A percentile compares a stretch with the other conserved stretches of the same genome.
These are phyloP conservation scores for Pisolithus marmoratus DNA, from an alignment of 768 basidiomycete species.

Conservation along the genomic window DNA sequence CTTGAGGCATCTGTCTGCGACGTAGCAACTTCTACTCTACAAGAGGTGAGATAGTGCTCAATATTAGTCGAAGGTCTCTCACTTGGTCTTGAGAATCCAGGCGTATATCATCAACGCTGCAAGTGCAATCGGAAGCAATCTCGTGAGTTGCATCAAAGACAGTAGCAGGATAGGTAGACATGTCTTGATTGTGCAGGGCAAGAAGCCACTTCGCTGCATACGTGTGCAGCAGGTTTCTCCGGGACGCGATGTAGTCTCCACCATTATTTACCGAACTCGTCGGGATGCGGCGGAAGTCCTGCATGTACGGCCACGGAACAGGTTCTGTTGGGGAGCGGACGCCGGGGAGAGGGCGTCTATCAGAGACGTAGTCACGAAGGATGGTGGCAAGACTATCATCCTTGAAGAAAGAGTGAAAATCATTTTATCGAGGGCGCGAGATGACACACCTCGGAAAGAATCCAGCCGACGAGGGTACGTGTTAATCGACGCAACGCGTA, in stretches of 20 bases:
- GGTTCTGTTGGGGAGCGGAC: slow-evolving; percentile 42
- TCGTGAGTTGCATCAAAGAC: slow-evolving; percentile 52
- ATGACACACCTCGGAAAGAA: slow-evolving; percentile 58
- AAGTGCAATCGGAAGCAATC: slow-evolving; percentile 24
- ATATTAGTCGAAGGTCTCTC: background rate
- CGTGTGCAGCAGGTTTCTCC: slow-evolving; percentile 45
- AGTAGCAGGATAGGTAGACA: slow-evolving; percentile 43
- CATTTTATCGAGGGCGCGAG: background rate
- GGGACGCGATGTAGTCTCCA: slow-evolving; percentile 61
- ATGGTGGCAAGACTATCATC: slow-evolving; percentile 63
- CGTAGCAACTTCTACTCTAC: slow-evolving; percentile 3
- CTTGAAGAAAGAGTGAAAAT: slow-evolving; percentile 28
- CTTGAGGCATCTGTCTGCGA: slow-evolving; percentile 42
- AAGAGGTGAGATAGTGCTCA: background rate
- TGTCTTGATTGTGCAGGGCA: slow-evolving; percentile 60
- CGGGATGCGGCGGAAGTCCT: slow-evolving; percentile 22
- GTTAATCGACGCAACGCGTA: slow-evolving; percentile 63
- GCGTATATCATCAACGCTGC: background rate
- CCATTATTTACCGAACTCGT: slow-evolving; percentile 49
- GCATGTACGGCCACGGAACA: slow-evolving; percentile 50
- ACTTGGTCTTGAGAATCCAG: background rate
- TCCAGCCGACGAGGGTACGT: slow-evolving; percentile 58
- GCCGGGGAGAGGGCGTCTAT: slow-evolving; percentile 55
- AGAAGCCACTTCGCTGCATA: slow-evolving; percentile 67
- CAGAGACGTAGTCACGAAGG: slow-evolving; percentile 62